A percentile compares a stretch with the other conserved stretches of the same genome.
These are phyloP conservation scores for Pleurotus tuber-regium DNA, from an alignment of 768 basidiomycete species.

Conservation along the genomic window DNA sequence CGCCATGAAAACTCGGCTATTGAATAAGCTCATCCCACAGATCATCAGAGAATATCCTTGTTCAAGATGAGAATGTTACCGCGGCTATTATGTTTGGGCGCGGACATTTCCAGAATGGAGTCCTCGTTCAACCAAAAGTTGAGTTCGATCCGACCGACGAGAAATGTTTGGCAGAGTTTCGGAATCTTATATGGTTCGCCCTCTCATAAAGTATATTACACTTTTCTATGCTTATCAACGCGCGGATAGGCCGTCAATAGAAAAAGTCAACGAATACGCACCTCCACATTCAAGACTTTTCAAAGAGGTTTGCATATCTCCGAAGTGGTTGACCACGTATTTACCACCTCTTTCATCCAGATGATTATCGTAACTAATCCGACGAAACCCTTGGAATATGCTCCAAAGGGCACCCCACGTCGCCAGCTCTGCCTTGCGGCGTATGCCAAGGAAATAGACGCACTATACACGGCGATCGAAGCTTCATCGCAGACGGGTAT, in stretches of 20 bases:
- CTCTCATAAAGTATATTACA: neutral
- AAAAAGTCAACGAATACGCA: conserved; percentile 37
- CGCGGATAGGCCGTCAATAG: conserved; percentile 33
- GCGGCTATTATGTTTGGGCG: conserved; percentile 32
- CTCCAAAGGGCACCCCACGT: conserved; percentile 37
- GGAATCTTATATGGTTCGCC: conserved; percentile 15
- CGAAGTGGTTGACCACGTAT: too few species aligned
- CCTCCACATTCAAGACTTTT: conserved; percentile 45
- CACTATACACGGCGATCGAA: conserved; percentile 27
- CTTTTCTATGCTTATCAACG: too few species aligned
- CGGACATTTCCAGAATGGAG: conserved; percentile 29
- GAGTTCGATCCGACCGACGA: conserved; percentile 25
- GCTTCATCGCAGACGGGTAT: conserved; percentile 13
- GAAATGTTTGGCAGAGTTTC: conserved; percentile 21
- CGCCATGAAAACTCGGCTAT: neutral
- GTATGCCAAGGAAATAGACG: conserved; percentile 40
- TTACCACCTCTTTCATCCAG: conserved; percentile 17
- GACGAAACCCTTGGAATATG: conserved; percentile 39
- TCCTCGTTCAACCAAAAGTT: conserved; percentile 29
- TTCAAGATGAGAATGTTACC: conserved; percentile 23
- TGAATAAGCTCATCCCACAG: neutral
- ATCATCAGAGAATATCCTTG: conserved; percentile 29
- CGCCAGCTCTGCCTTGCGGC: conserved; percentile 32
- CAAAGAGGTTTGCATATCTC: conserved; percentile 32
- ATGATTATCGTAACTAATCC: conserved; percentile 41